Evolutionary conservation across 2,329 filamentous ascomycete species (phyloP).

Genomic region (Aspergillus sp.): DNA sequence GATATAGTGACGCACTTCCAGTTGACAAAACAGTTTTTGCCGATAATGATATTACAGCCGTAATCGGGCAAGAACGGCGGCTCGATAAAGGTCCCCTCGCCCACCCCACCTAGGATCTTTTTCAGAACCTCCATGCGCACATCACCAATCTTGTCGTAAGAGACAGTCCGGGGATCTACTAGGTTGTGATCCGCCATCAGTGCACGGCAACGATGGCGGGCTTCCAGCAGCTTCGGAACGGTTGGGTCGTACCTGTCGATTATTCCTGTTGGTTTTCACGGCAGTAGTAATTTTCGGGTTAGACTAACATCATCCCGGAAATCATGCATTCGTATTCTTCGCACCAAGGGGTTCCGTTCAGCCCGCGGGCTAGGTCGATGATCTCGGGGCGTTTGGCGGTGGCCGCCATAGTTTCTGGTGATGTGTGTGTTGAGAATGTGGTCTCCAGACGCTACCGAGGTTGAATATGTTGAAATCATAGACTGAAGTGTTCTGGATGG

Average conservation of each 20-base stretch:
- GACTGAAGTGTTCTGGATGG: neutral
- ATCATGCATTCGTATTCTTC: conserved; percentile 31
- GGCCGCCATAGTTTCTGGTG: conserved; percentile 12
- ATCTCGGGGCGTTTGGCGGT: conserved; percentile 22
- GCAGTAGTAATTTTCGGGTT: too few species aligned
- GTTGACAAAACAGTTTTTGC: conserved; percentile 25
- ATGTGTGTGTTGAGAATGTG: neutral
- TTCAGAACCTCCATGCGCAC: conserved; percentile 18
- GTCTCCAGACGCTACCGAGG: neutral
- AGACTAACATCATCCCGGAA: conserved; percentile 27
- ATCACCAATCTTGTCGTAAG: conserved; percentile 20
- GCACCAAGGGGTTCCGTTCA: conserved; percentile 20
- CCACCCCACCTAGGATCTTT: conserved; percentile 21
- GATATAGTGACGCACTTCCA: conserved; percentile 18
- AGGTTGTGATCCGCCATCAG: conserved; percentile 22
- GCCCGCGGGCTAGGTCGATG: conserved; percentile 20
- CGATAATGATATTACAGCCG: conserved; percentile 22
- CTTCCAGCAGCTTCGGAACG: conserved; percentile 18
- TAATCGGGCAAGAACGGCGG: conserved; percentile 15
- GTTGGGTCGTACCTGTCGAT: conserved; percentile 22
- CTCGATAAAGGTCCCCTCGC: conserved; percentile 14
- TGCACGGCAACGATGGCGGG: conserved; percentile 21
- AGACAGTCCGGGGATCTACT: conserved; percentile 16
- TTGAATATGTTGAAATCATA: neutral
- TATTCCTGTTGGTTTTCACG: neutral